Evolutionary conservation across 2,329 filamentous ascomycete genomes (phyloP), one percentile per base, ranked within the genome.

Genomic region (Apiospora rasikravindrae): DNA sequence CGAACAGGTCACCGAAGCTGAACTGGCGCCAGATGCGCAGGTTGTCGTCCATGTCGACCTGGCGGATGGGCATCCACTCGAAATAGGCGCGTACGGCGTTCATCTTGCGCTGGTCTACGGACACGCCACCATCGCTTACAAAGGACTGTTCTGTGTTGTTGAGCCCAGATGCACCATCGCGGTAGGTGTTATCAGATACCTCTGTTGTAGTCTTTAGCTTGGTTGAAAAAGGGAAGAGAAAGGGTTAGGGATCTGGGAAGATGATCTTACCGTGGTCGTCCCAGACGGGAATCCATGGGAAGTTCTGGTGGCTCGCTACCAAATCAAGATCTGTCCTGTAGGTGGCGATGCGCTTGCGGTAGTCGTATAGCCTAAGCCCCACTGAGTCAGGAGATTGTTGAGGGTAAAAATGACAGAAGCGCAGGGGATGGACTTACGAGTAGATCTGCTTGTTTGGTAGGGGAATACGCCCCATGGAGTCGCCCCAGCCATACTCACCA

Each of bases 1-100:
- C 91, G 44, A 93, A 83, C 3, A 93, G 85, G 68, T 88, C 87
- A 51, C 91, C 91, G 74, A 93, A 88, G 71, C 87, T 84, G 82
- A 93, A 93, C 71, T 84, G 86, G 69, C 91, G 85, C 91, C 91
- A 93, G 78, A 93, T 90, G 26, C 91, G 87, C 10, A 93, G 85
- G 72, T 90, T 90, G 78, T 93, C 91, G 74, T 93, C 91, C 86
- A 93, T 89, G 69, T 91, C 89, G 1, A 91, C 88, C 80, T 92
- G 90, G 40, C 83, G 81, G 19, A 85, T 84, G 0, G 83, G 84
- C 83, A 85, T 83, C 88, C 89, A 91, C 79, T 92, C 90, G 73
- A 92, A 92, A 77, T 92, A 92, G 1, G 91, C 90, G 45, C 91
- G 85, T 0, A 93, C 91, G 2, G 91, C 92, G 71, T 93, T 92